A percentile compares a stretch with the other conserved stretches of the same genome.
phyloP scores from a whole-genome alignment of 192 early-diverging fungal genomes.

The Podila horticola region DNA sequence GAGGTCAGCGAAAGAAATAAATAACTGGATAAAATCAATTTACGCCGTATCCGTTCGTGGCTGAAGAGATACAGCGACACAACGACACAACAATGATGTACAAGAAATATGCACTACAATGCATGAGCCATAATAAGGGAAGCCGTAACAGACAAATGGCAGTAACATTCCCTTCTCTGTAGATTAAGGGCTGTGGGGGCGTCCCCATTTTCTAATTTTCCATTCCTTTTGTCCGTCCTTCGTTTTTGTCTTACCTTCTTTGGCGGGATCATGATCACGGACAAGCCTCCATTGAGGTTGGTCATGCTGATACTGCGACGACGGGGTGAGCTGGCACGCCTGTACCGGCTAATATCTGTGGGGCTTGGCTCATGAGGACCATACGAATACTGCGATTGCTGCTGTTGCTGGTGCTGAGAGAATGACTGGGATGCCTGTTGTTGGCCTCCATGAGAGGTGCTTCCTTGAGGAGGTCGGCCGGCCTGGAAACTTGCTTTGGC shows the following conservation, averaged over 20 bases:
- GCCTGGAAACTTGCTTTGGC: slow-evolving; percentile 46
- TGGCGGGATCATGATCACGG: slow-evolving; percentile 42
- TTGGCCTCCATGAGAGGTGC: background rate
- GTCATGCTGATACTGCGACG: slow-evolving; percentile 52
- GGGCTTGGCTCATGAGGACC: slow-evolving; percentile 15
- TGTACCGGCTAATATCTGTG: slow-evolving; percentile 28
- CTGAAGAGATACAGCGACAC: too few relatives aligned
- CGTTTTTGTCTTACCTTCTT: slow-evolving; percentile 22
- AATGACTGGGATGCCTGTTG: slow-evolving; percentile 13
- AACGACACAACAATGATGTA: background rate
- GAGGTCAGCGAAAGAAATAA: background rate
- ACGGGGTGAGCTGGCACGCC: slow-evolving; percentile 46
- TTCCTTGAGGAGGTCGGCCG: slow-evolving; percentile 24
- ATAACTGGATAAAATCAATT: too few relatives aligned
- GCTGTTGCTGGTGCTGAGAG: slow-evolving; percentile 11
- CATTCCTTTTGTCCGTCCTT: background rate
- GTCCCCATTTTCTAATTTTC: background rate
- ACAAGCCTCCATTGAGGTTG: slow-evolving; percentile 34
- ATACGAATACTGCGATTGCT: slow-evolving; percentile 26
- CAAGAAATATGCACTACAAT: background rate
- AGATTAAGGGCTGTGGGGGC: background rate
- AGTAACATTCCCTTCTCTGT: background rate
- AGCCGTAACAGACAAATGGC: background rate
- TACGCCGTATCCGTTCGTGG: too few relatives aligned
- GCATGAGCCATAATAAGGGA: background rate